These are phyloP conservation scores for Endocladia muricata DNA, from an alignment of 31 red algal genomes.

Conservation along the genomic window DNA sequence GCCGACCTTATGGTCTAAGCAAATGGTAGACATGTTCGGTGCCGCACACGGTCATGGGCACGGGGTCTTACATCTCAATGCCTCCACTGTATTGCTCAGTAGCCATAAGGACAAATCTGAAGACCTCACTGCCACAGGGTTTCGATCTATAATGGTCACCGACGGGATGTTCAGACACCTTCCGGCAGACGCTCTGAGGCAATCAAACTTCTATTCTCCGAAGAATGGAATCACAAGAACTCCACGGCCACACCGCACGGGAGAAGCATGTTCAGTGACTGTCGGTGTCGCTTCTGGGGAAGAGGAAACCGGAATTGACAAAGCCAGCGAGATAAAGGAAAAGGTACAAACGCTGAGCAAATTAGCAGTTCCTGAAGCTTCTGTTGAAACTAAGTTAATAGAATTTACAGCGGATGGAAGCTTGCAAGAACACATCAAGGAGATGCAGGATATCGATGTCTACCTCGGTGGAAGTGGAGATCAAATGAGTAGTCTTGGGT, in stretches of 20 bases:
- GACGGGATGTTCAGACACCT: conserved; percentile 65
- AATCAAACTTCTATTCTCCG: conserved; percentile 28
- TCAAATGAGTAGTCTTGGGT: conserved; percentile 64
- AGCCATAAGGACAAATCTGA: conserved; percentile 39
- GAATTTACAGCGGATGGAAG: background rate
- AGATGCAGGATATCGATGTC: conserved; percentile 57
- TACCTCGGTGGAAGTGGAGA: conserved; percentile 48
- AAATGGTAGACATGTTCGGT: conserved; percentile 58
- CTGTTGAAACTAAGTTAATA: conserved; percentile 38
- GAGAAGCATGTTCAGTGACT: conserved; percentile 25
- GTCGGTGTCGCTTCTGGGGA: conserved; percentile 46
- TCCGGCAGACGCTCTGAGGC: conserved; percentile 19
- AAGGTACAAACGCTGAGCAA: conserved; percentile 51
- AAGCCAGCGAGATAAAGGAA: conserved; percentile 32
- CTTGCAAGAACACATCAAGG: conserved; percentile 31
- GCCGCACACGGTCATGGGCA: conserved; percentile 36
- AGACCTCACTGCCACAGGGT: conserved; percentile 32
- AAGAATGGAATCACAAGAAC: conserved; percentile 37
- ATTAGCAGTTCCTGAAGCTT: conserved; percentile 37
- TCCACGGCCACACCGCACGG: background rate
- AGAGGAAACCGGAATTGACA: conserved; percentile 16
- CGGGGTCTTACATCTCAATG: conserved; percentile 50
- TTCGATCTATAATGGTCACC: conserved; percentile 54
- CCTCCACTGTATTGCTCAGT: conserved; percentile 41
- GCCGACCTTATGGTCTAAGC: conserved; percentile 11